Evolutionary conservation across 257 asterid species (phyloP), one percentile per base, ranked within the genome.

Genomic region (Nicotiana attenuata): DNA sequence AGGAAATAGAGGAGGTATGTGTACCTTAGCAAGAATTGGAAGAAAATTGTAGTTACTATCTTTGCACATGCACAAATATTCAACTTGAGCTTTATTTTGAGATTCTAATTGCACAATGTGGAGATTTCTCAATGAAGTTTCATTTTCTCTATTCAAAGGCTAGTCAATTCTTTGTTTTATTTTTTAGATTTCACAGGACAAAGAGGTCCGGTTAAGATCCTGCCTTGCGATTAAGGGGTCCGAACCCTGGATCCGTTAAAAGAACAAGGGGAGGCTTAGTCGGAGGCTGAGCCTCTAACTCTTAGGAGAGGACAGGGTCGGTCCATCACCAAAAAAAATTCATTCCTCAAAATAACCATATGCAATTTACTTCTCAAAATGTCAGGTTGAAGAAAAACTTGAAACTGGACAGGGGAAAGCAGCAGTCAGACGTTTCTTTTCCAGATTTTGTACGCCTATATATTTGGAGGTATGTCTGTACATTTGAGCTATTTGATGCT

Each of bases 1-100:
- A 91, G 83, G 99, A 95, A 85, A 92, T 95, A 22, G 98, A 95
- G 87, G 99, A 93, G 84, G 99, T 95, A 90, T 35, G 91, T 85
- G 76, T 35, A 55, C 76, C 19, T 66, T 65, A 19, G 33, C 38
- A 61, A 41, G 73, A 56, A 17, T 56, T 56, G 22, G 6, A 56
- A 3, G 59, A 53, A 53, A 4, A 53, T 53, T 53, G 16, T 14
- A 53, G 59, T 7, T 7, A 38, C 45, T 7, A 41, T 41, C 47
- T 41, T 41, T 41, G 10, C 47, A 41, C 47, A 3, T 41, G 47
- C 47, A 41, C 47, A 41, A 7, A 38, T 1, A 41, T 41, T 41
- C 47, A 41, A 41, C 47, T 41, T 41, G 10, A 41, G 47, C 1
- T 15, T 53, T 19, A 53, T 15, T 15, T 16, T 16, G 1, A 53